phyloP scores from a whole-genome alignment of 202 grass and related monocot species.

The Thinopyrum obtusiflorum region DNA sequence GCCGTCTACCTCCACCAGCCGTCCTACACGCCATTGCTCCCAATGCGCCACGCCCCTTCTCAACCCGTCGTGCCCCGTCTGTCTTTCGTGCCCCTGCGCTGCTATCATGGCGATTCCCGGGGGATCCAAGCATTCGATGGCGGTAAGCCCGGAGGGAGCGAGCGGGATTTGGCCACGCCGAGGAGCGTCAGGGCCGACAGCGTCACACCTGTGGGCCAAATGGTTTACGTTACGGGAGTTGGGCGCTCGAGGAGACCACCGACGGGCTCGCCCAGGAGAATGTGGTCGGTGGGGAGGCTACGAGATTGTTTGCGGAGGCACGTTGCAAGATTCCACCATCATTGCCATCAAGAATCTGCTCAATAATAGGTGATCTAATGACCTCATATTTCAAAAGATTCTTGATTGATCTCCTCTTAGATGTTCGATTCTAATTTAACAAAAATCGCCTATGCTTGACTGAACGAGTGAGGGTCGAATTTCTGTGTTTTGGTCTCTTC shows the following conservation, averaged over 20 bases:
- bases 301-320: conserved; percentile 79
- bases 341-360: conserved; percentile 89
- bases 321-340: conserved; percentile 51
- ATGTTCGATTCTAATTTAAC: too few relatives aligned
- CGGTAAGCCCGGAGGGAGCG: conserved; percentile 47
- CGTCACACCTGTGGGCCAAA: conserved; percentile 57
- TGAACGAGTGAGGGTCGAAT: too few relatives aligned
- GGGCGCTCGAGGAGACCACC: conserved; percentile 82
- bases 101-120: conserved; percentile 23
- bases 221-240: conserved; percentile 92
- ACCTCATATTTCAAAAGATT: background rate
- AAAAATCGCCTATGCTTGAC: too few relatives aligned
- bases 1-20: too few relatives aligned
- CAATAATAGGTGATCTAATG: conserved; percentile 64
- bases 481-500: too few relatives aligned
- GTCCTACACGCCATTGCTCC: too few relatives aligned
- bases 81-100: background rate
- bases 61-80: too few relatives aligned
- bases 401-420: too few relatives aligned
- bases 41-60: too few relatives aligned
- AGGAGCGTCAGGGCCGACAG: conserved; percentile 25
- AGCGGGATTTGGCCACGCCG: conserved; percentile 31
- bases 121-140: conserved; percentile 34
- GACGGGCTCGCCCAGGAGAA: conserved; percentile 75
- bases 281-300: conserved; percentile 86